Base-by-base conservation (phyloP, 257 asterid genomes). In the Lycium ferocissimum region DNA sequence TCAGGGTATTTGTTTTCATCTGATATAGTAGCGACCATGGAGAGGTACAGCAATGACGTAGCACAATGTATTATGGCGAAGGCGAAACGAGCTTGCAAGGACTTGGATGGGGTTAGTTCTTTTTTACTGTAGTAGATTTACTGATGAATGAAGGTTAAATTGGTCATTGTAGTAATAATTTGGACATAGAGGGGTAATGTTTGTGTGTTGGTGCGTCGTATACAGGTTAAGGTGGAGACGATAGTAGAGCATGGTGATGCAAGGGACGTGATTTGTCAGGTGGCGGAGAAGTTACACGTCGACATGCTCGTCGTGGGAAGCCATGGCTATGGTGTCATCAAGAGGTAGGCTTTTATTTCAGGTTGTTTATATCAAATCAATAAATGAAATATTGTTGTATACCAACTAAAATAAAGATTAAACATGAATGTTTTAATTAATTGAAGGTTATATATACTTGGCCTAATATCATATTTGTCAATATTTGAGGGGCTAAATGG, bases 191-290 rank as follows among this genome's bases (percentile, higher is more conserved):
- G 20, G 17, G 85, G 13, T 72, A 40, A 75, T 80, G 15, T 15
- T 84, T 13, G 9, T 8, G 51, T 78, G 83, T 80, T 69, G 45
- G 15, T 83, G 45, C 33, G 84, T 49, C 1, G 71, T 82, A 86
- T 54, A 37, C 87, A 94, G 97, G 86, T 91, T 87, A 89, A 85
- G 86, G 94, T 94, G 93, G 94, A 94, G 92, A 92, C 83, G 26
- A 65, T 76, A 88, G 89, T 88, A 84, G 94, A 91, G 84, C 81
- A 78, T 17, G 97, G 97, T 9, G 97, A 94, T 90, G 91, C 97
- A 35, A 92, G 98, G 92, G 98, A 94, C 84, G 92, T 91, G 75
- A 94, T 94, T 49, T 94, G 94, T 76, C 86, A 90, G 22, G 91
- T 80, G 70, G 97, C 94, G 0, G 92, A 92, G 82, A 90, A 76